Evolutionary conservation across 2,329 filamentous ascomycete genomes (phyloP), one percentile per base, ranked within the genome.

Genomic region (Alternaria brassicae): DNA sequence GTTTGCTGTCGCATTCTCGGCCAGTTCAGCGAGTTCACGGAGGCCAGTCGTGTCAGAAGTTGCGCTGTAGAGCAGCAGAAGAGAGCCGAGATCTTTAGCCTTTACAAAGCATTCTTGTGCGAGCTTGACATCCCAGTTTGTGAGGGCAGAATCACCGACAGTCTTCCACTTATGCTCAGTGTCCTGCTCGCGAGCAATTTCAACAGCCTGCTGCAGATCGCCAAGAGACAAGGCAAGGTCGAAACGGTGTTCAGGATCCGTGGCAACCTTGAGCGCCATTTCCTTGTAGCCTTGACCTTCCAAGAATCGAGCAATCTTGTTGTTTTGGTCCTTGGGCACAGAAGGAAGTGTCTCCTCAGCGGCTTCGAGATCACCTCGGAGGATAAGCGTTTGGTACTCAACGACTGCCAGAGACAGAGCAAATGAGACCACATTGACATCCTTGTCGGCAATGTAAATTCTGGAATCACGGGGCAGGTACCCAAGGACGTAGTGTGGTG

Each of bases 91-190:
- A 73, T 99, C 95, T 73, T 92, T 95, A 44, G 93, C 93, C 58
- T 95, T 89, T 17, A 88, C 88, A 78, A 98, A 99, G 81, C 94
- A 98, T 79, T 98, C 92, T 48, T 95, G 90, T 0, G 95, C 95
- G 2, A 98, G 86, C 5, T 86, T 84, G 32, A 99, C 85, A 71
- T 99, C 89, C 95, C 94, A 99, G 1, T 83, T 89, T 9, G 88
- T 81, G 39, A 99, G 85, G 1, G 95, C 95, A 1, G 93, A 91
- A 70, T 99, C 95, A 60, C 95, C 95, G 4, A 99, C 92, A 3
- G 88, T 93, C 85, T 98, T 98, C 95, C 95, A 99, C 81, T 97
- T 97, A 81, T 98, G 94, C 77, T 98, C 95, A 1, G 89, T 91
- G 65, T 97, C 90, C 10, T 92, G 91, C 76, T 91, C 85, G 39